Percentiles rank a stretch among this genome's conserved stretches.
Evolutionary conservation across 805 yeast genomes (phyloP).

Genomic region (Yamadazyma takamatsuzukensis): DNA sequence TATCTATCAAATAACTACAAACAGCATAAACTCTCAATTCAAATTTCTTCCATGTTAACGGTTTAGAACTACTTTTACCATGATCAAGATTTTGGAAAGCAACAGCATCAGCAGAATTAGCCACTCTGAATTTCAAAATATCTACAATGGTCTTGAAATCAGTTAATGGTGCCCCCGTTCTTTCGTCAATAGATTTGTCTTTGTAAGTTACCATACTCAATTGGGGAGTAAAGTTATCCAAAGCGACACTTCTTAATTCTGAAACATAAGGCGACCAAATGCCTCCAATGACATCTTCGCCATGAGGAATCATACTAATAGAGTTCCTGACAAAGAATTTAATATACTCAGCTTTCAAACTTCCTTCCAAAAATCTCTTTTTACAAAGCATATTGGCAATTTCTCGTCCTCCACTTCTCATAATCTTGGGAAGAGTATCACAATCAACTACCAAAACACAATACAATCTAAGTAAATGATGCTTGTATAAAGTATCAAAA

Average conservation of each 20-base stretch:
- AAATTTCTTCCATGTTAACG: conserved; percentile 71
- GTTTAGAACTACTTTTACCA: conserved; percentile 33
- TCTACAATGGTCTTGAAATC: conserved; percentile 71
- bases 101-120: conserved; percentile 69
- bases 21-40: conserved; percentile 75
- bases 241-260: conserved; percentile 53
- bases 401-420: conserved; percentile 82
- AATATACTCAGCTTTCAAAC: conserved; percentile 73
- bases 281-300: conserved; percentile 75
- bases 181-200: conserved; percentile 70
- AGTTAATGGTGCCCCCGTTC: conserved; percentile 69
- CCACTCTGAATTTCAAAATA: conserved; percentile 73
- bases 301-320: conserved; percentile 63
- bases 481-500: conserved; percentile 37
- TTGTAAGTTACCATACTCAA: conserved; percentile 79
- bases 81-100: conserved; percentile 56
- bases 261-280: conserved; percentile 82
- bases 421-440: conserved; percentile 78
- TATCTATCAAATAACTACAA: conserved; percentile 65
- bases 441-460: conserved; percentile 80
- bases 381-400: conserved; percentile 88
- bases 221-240: conserved; percentile 68
- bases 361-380: conserved; percentile 72
- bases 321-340: conserved; percentile 70
- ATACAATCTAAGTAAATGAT: conserved; percentile 72